These are phyloP conservation scores for Pichia norvegensis DNA, from an alignment of 1,139 yeast genomes.

Conservation along the genomic window DNA sequence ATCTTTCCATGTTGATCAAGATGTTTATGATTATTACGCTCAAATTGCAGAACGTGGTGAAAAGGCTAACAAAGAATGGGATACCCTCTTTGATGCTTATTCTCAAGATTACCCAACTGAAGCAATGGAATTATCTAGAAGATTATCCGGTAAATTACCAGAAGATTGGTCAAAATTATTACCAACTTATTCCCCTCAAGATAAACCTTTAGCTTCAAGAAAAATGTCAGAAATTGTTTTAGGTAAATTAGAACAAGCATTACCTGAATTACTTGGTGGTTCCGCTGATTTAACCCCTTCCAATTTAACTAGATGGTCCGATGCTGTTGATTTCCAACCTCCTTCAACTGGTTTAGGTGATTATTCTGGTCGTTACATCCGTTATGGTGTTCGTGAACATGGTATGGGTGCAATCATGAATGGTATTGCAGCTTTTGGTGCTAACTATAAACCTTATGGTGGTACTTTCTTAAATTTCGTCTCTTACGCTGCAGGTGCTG, in stretches of 20 bases:
- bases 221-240: conserved; percentile 85
- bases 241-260: conserved; percentile 48
- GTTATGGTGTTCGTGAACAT: conserved; percentile 99
- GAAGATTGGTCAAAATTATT: conserved; percentile 69
- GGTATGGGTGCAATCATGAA: conserved; percentile 99
- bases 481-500: conserved; percentile 96
- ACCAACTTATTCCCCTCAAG: conserved; percentile 74
- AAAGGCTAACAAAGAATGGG: conserved; percentile 68
- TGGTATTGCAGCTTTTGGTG: conserved; percentile 96
- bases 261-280: conserved; percentile 95
- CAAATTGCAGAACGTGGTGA: conserved; percentile 56
- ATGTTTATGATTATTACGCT: conserved; percentile 66
- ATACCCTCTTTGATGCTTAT: conserved; percentile 54
- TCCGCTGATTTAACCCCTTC: conserved; percentile 98
- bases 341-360: conserved; percentile 75
- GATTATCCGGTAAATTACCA: conserved; percentile 78
- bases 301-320: conserved; percentile 85
- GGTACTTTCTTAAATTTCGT: conserved; percentile 99
- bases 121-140: conserved; percentile 77
- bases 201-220: conserved; percentile 87
- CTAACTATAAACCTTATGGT: conserved; percentile 86
- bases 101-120: conserved; percentile 63
- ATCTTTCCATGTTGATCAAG: conserved; percentile 72
- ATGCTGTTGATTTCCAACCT: conserved; percentile 90
- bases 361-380: conserved; percentile 87